A percentile compares a stretch with the other conserved stretches of the same genome.
Conservation (phyloP, 1,284 basidiomycete species). For the Rhizoctonia solani region DNA sequence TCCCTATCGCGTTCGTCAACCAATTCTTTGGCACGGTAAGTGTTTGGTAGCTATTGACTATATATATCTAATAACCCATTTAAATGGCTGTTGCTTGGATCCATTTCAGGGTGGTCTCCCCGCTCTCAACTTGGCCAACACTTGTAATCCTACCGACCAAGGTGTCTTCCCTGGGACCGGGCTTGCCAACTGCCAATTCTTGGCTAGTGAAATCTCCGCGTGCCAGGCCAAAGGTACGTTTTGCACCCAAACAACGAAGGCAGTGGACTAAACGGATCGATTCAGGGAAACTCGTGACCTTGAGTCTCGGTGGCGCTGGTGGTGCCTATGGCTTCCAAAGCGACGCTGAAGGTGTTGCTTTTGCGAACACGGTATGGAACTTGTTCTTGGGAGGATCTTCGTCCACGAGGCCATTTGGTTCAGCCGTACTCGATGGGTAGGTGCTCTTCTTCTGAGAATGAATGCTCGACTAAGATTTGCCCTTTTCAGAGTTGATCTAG, state of each 20-base stretch:
- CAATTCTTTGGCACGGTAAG: slow-evolving; percentile 57
- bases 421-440: slow-evolving; percentile 65
- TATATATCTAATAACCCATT: neutral
- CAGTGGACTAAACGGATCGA: neutral
- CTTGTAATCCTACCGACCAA: slow-evolving; percentile 40
- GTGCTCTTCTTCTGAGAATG: slow-evolving; percentile 35
- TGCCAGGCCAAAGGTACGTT: slow-evolving; percentile 57
- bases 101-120: slow-evolving; percentile 53
- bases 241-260: neutral
- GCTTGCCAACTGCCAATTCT: slow-evolving; percentile 54
- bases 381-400: slow-evolving; percentile 64
- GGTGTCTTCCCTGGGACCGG: slow-evolving; percentile 59
- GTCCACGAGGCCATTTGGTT: slow-evolving; percentile 63
- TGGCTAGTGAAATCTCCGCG: slow-evolving; percentile 57
- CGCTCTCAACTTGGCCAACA: slow-evolving; percentile 63
- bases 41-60: neutral
- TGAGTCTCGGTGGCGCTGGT: slow-evolving; percentile 65
- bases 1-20: slow-evolving; percentile 57
- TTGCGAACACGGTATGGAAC: slow-evolving; percentile 56
- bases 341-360: slow-evolving; percentile 49
- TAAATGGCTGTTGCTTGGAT: neutral
- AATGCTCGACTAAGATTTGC: neutral
- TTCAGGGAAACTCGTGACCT: slow-evolving; percentile 58
- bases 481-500: slow-evolving; percentile 60
- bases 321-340: slow-evolving; percentile 61